These are phyloP conservation scores for Smittium culicis DNA, from an alignment of 371 early-diverging fungal genomes.

Conservation along the genomic window DNA sequence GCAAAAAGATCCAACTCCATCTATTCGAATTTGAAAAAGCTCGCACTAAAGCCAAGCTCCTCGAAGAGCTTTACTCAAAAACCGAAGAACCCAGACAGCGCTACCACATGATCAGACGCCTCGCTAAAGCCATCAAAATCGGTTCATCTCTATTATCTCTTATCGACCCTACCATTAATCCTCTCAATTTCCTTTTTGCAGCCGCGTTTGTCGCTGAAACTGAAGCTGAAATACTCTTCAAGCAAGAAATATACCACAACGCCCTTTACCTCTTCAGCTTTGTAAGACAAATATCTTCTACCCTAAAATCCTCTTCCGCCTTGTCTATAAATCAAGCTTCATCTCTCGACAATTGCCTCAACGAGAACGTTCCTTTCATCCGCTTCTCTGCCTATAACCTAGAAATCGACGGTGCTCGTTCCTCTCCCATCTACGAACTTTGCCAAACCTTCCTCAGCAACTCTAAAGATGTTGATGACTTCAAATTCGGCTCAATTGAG, in stretches of 20 bases:
- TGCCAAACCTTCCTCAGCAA: background rate
- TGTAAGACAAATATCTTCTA: conserved; percentile 12
- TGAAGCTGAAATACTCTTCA: conserved; percentile 21
- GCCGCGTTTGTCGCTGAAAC: conserved; percentile 24
- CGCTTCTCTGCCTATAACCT: conserved; percentile 26
- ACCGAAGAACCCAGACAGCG: conserved; percentile 32
- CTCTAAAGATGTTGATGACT: background rate
- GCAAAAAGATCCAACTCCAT: background rate
- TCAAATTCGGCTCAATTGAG: background rate
- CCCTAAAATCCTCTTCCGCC: conserved; percentile 16
- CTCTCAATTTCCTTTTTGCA: conserved; percentile 16
- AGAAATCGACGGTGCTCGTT: conserved; percentile 17
- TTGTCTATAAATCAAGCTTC: background rate
- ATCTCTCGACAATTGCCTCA: conserved; percentile 13
- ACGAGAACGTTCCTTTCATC: conserved; percentile 22
- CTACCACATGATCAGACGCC: conserved; percentile 27
- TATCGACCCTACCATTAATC: conserved; percentile 12
- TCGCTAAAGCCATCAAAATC: conserved; percentile 18
- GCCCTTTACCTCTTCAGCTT: conserved; percentile 22
- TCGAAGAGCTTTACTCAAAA: conserved; percentile 25
- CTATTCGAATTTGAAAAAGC: conserved; percentile 27
- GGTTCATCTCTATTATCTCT: conserved; percentile 14
- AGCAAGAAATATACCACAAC: conserved; percentile 23
- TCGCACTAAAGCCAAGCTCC: conserved; percentile 28
- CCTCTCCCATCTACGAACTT: background rate